phyloP scores from a whole-genome alignment of 2,329 filamentous ascomycete species.

The Xylariaceae sp. region DNA sequence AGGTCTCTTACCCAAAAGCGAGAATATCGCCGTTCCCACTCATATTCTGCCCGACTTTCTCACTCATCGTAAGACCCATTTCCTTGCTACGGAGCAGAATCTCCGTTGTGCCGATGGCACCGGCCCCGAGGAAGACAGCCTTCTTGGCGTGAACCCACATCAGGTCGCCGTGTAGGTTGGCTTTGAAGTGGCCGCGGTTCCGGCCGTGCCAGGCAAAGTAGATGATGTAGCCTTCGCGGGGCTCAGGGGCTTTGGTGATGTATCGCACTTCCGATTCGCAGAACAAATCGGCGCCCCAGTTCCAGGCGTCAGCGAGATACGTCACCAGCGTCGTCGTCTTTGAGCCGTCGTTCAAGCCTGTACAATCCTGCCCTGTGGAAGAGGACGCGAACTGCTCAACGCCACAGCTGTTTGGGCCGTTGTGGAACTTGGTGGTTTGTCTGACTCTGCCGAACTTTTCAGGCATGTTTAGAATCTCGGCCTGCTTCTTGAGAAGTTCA shows the following conservation, averaged over 20 bases:
- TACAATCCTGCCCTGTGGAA: conserved; percentile 54
- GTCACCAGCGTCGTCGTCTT: conserved; percentile 60
- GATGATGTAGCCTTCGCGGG: conserved; percentile 52
- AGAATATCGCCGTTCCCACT: conserved; percentile 62
- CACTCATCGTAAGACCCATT: conserved; percentile 50
- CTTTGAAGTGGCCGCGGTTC: conserved; percentile 46
- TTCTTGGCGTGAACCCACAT: conserved; percentile 62
- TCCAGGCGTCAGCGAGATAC: conserved; percentile 63
- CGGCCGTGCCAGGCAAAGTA: conserved; percentile 59
- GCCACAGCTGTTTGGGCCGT: conserved; percentile 55
- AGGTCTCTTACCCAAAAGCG: conserved; percentile 44
- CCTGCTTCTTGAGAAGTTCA: conserved; percentile 49
- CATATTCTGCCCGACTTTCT: conserved; percentile 50
- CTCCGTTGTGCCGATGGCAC: conserved; percentile 57
- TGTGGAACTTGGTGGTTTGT: conserved; percentile 56
- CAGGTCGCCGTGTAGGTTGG: conserved; percentile 48
- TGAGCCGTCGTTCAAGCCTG: conserved; percentile 60
- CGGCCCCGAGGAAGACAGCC: conserved; percentile 59
- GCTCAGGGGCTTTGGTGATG: conserved; percentile 43
- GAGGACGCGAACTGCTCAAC: conserved; percentile 55
- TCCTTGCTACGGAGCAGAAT: conserved; percentile 54
- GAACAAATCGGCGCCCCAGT: conserved; percentile 65
- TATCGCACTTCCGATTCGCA: conserved; percentile 61
- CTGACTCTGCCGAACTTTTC: conserved; percentile 48
- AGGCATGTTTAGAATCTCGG: conserved; percentile 39